phyloP scores from a whole-genome alignment of 1,139 yeast species.

The Taphrina deformans region DNA sequence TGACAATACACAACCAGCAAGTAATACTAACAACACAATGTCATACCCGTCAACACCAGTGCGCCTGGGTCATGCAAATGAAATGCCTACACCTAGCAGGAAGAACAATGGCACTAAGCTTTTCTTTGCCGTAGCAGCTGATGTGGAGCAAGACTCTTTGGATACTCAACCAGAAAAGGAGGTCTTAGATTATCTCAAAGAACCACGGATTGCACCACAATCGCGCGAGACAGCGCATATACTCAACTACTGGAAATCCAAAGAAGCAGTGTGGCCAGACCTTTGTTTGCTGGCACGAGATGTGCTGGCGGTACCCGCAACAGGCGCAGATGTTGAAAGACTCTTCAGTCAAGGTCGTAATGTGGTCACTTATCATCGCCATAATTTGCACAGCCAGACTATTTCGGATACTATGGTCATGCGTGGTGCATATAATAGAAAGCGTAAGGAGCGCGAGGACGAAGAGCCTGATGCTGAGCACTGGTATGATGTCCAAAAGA shows the following conservation, averaged over 20 bases:
- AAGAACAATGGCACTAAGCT: background rate
- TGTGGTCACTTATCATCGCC: background rate
- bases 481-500: background rate
- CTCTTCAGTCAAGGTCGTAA: background rate
- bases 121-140: background rate
- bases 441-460: background rate
- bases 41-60: background rate
- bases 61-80: background rate
- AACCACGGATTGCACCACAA: background rate
- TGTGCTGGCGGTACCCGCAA: background rate
- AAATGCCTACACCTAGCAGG: background rate
- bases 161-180: background rate
- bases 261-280: background rate
- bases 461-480: background rate
- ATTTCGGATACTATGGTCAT: background rate
- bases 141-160: background rate
- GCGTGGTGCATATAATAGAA: background rate
- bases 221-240: background rate
- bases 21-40: background rate
- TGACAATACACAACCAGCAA: background rate
- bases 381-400: background rate
- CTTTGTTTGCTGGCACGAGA: background rate
- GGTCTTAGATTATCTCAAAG: background rate
- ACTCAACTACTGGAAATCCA: background rate
- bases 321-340: background rate